Evolutionary conservation across 768 basidiomycete genomes (phyloP).

Genomic region (Naganishia vaughanmartiniae): DNA sequence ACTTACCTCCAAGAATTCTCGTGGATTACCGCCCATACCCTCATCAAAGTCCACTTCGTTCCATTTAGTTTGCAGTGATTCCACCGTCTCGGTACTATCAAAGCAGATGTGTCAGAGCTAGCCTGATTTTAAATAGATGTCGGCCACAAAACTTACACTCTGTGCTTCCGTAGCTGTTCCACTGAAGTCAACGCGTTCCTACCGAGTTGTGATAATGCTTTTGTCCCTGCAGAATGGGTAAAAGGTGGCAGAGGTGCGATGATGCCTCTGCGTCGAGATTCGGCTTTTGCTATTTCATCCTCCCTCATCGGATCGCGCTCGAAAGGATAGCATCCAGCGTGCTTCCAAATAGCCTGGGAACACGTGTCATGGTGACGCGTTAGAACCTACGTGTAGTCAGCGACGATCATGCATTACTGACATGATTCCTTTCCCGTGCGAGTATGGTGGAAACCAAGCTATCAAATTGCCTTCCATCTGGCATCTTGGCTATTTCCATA

Average conservation of each 20-base stretch:
- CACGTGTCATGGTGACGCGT: not conserved
- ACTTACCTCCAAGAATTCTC: conserved; percentile 18
- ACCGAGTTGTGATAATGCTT: conserved; percentile 22
- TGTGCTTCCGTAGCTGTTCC: conserved; percentile 29
- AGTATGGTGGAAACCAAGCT: conserved; percentile 20
- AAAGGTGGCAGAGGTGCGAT: conserved; percentile 26
- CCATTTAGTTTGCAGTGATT: conserved; percentile 2
- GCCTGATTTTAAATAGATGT: not conserved
- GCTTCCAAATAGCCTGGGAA: conserved; percentile 31
- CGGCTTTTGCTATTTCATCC: conserved; percentile 19
- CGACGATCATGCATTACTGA: not conserved
- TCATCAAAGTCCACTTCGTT: conserved; percentile 11
- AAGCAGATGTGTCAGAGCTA: not conserved
- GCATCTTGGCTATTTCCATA: conserved; percentile 23
- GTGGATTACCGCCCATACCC: not conserved
- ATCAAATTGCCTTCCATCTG: conserved; percentile 28
- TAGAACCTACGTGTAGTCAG: not conserved
- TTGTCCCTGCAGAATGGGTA: conserved; percentile 24
- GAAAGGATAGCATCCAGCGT: conserved; percentile 15
- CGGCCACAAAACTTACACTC: conserved; percentile 19
- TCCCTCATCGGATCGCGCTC: conserved; percentile 10
- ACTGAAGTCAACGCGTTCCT: conserved; percentile 26
- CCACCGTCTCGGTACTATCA: conserved; percentile 4
- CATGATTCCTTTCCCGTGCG: conserved; percentile 27
- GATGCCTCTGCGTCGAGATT: conserved; percentile 18